Evolutionary conservation across 345 rosid species (phyloP), one percentile per base, ranked within the genome.

Genomic region (Hevea brasiliensis): DNA sequence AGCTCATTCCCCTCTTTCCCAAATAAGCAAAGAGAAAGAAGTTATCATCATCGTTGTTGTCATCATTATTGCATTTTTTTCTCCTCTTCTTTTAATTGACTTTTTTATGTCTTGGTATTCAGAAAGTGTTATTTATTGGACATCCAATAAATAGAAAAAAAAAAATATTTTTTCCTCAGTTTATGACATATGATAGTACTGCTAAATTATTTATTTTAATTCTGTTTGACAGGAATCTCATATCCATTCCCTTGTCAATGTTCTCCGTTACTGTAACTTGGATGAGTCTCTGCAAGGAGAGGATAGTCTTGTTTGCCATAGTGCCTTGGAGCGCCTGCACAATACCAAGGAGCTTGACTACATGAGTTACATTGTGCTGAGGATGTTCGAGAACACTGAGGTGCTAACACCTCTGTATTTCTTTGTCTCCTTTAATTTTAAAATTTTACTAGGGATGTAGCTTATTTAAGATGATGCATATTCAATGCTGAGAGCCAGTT

Each of bases 271-370:
- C 80, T 91, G 99, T 82, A 90, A 96, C 83, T 86, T 96, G 29
- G 99, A 96, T 68, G 98, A 96, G 73, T 90, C 98, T 72, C 99
- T 93, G 77, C 97, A 86, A 79, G 98, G 84, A 65, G 99, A 96
- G 87, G 98, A 82, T 42, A 82, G 99, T 81, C 97, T 96, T 59
- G 87, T 96, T 54, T 89, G 87, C 84, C 79, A 67, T 42, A 81
- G 61, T 78, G 99, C 87, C 65, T 81, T 93, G 91, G 97, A 91
- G 74, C 91, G 96, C 45, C 78, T 96, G 75, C 81, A 76, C 81
- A 90, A 86, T 67, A 93, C 97, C 14, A 90, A 88, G 87, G 99
- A 96, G 84, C 98, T 93, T 78, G 99, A 96, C 85, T 96, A 96
- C 86, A 96, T 96, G 99, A 96, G 99, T 84, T 85, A 93, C 75